Percentiles rank a stretch among this genome's conserved stretches.
Evolutionary conservation across 2,329 filamentous ascomycete genomes (phyloP).

Genomic region (Mycogone perniciosa): DNA sequence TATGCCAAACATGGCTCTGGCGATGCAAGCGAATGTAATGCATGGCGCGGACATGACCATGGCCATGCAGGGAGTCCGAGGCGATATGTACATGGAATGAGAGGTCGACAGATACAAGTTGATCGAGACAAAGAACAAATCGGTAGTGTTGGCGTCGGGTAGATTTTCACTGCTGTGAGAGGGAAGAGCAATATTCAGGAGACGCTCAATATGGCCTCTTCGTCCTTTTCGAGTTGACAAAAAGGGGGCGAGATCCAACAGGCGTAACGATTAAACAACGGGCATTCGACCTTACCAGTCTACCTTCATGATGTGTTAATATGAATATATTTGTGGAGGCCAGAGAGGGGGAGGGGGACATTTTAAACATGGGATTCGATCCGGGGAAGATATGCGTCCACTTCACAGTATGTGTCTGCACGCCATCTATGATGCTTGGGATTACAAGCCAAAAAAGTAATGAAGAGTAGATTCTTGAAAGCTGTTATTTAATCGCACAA

Average conservation of each 20-base stretch:
- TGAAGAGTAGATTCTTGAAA: too few species aligned
- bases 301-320: conserved; percentile 27
- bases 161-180: too few species aligned
- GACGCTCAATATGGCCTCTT: too few species aligned
- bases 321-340: conserved; percentile 16
- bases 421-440: too few species aligned
- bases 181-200: too few species aligned
- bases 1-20: conserved; percentile 41
- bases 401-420: too few species aligned
- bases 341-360: not conserved
- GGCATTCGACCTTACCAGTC: conserved; percentile 15
- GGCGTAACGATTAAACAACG: conserved; percentile 26
- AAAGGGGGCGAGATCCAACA: not conserved
- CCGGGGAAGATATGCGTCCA: not conserved
- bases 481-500: too few species aligned
- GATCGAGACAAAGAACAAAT: not conserved
- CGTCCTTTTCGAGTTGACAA: too few species aligned
- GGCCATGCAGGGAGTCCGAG: conserved; percentile 39
- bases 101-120: conserved; percentile 3
- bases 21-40: conserved; percentile 34
- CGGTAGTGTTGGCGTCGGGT: too few species aligned
- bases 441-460: too few species aligned
- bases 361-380: not conserved
- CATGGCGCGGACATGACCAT: conserved; percentile 39
- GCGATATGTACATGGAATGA: conserved; percentile 48